Evolutionary conservation across 2,329 filamentous ascomycete species (phyloP), one percentile per base, ranked within the genome.

Genomic region (Talaromyces sp.): DNA sequence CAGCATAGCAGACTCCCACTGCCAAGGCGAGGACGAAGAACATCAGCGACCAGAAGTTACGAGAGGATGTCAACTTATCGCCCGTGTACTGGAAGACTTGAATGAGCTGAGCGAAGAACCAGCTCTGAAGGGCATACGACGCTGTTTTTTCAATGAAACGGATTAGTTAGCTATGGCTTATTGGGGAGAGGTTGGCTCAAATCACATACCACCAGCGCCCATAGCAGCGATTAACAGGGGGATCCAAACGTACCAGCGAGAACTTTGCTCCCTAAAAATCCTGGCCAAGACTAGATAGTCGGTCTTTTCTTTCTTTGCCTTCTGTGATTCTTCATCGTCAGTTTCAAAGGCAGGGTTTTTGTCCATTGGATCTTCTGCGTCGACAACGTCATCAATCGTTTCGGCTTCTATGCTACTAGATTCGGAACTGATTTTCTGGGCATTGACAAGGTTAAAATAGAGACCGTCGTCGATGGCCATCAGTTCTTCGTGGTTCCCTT

Each of bases 401-500:
- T 27, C 27, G 19, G 15, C 2, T 4, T 30, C 49, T 1, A 27
- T 30, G 10, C 22, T 15, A n/a, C 3, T 30, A 13, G 49, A 17
- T 8, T 53, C 49, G 27, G 28, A 53, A 28, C 7, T 30, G 11
- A 53, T 53, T n/a, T 53, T 15, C 17, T 53, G 49, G 8, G 78
- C 81, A 4, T 81, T 78, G 1, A 92, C 89, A 5, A 93, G 82
- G 1, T 82, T 82, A 42, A 82, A 82, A 68, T 93, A 93, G 19
- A 89, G 80, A 0, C 89, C 80, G 36, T 77, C 79, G 4, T 85
- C 79, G 42, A 82, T 75, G 3, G 79, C 72, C 1, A 96, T 78
- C 0, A 96, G 82, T 51, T 85, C 83, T 7, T 91, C 85, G 65
- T 96, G 92, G 0, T 84, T 91, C 0, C 92, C 92, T 66, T 88